Conservation (phyloP, 106 monocot genomes). For the Xerophyta viscosa region DNA sequence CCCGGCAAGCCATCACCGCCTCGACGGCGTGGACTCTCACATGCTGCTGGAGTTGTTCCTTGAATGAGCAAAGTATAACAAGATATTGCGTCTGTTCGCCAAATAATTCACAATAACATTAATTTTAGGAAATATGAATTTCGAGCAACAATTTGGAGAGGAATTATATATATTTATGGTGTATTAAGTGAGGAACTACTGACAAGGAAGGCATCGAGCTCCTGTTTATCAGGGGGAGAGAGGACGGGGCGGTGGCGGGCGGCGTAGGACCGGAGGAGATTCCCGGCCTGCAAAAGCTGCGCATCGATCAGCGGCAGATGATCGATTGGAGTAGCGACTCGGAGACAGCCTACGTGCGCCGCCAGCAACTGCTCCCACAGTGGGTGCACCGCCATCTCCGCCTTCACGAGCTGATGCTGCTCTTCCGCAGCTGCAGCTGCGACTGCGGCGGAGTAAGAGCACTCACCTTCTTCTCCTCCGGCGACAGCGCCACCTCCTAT, state of each 20-base stretch:
- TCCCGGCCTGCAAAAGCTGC: constrained; percentile 62
- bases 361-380: constrained; percentile 74
- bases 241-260: constrained; percentile 55
- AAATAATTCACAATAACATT: neutral
- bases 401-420: constrained; percentile 60
- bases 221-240: constrained; percentile 73
- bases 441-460: constrained; percentile 31
- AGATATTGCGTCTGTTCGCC: constrained; percentile 61
- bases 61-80: constrained; percentile 74
- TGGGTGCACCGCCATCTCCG: constrained; percentile 86
- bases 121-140: neutral
- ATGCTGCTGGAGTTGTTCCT: constrained; percentile 93
- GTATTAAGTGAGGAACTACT: constrained; percentile 10
- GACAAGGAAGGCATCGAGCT: constrained; percentile 90
- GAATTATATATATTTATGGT: no score
- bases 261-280: constrained; percentile 71
- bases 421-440: constrained; percentile 23
- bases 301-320: constrained; percentile 87
- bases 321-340: constrained; percentile 91
- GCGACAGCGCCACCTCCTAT: constrained; percentile 3
- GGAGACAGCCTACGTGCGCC: constrained; percentile 81
- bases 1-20: constrained; percentile 90
- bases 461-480: constrained; percentile 19
- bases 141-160: no score
- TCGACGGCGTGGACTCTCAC: constrained; percentile 93